A percentile compares a stretch with the other conserved stretches of the same genome.
These are phyloP conservation scores for Gregarina niphandrodes DNA, from an alignment of 169 alveolate species.

Conservation along the genomic window DNA sequence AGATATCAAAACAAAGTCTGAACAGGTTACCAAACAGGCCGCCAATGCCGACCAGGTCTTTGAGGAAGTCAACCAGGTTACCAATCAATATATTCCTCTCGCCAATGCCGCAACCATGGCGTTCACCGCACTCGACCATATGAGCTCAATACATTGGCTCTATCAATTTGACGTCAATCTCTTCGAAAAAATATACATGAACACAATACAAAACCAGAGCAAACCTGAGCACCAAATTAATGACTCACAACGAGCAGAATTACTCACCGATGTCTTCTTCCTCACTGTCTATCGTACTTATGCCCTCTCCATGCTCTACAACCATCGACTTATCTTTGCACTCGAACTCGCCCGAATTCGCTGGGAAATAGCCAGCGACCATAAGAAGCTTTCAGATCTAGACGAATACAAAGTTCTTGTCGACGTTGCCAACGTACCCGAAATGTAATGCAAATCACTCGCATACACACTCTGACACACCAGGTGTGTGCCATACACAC, in stretches of 20 bases:
- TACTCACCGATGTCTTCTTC: conserved; percentile 10
- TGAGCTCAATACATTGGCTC: neutral
- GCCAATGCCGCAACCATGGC: conserved; percentile 50
- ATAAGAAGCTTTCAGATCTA: too few species aligned
- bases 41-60: conserved; percentile 67
- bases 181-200: conserved; percentile 3
- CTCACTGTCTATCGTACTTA: conserved; percentile 5
- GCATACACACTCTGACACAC: too few species aligned
- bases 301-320: conserved; percentile 18
- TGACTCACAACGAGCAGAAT: conserved; percentile 8
- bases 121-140: neutral
- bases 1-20: conserved; percentile 37
- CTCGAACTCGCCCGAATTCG: conserved; percentile 8
- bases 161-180: conserved; percentile 18
- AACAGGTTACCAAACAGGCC: conserved; percentile 61
- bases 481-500: too few species aligned
- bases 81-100: conserved; percentile 50
- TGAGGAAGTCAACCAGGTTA: conserved; percentile 62
- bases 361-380: too few species aligned
- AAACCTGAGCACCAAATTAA: conserved; percentile 3
- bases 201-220: conserved; percentile 16
- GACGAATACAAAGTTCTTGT: too few species aligned
- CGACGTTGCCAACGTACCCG: too few species aligned
- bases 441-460: too few species aligned
- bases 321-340: conserved; percentile 33